phyloP scores from a whole-genome alignment of 805 yeast species.

The Barnettozyma californica region DNA sequence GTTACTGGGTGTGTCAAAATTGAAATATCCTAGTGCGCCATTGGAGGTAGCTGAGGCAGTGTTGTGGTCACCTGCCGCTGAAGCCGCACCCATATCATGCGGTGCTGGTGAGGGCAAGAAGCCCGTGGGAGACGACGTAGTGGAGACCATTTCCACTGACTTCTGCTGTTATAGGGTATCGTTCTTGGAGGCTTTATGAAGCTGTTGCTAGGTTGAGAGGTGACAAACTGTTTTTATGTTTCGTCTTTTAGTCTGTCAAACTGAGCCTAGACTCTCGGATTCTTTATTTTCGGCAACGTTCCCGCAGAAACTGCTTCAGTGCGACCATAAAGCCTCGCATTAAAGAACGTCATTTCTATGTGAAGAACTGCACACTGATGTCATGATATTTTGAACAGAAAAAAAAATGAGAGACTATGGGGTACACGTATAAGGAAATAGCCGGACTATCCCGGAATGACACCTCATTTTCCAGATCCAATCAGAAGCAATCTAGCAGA shows the following conservation, averaged over 20 bases:
- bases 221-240: not conserved
- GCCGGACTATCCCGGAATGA: no score
- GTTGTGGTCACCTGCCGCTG: not conserved
- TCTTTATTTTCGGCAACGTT: not conserved
- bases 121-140: slow-evolving; percentile 4
- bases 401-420: no score
- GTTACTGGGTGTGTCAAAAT: not conserved
- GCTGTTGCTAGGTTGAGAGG: no score
- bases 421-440: no score
- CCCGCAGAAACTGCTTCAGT: not conserved
- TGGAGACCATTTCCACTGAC: slow-evolving; percentile 3
- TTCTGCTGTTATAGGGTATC: not conserved
- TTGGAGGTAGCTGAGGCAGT: not conserved
- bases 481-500: no score
- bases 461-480: no score
- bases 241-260: not conserved
- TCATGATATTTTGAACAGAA: not conserved
- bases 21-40: not conserved
- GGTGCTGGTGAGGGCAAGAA: not conserved
- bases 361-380: not conserved
- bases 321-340: not conserved
- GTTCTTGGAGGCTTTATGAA: no score
- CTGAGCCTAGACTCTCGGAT: not conserved
- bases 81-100: not conserved
- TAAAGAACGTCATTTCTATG: not conserved